Evolutionary conservation across 495 filamentous ascomycete genomes (phyloP).

Genomic region (Talaromyces thailandensis): DNA sequence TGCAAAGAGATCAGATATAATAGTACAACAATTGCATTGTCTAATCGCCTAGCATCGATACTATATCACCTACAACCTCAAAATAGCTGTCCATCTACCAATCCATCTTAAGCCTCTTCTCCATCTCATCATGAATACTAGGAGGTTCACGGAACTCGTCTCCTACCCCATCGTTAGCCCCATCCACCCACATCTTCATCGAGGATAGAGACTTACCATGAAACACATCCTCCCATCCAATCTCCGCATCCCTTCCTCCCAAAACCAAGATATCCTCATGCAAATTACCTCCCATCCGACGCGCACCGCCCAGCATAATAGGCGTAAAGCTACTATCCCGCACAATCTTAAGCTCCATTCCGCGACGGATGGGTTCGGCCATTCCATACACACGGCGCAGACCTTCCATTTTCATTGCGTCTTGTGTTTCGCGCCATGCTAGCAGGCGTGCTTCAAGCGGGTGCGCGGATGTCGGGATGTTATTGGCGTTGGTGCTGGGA

Average conservation of each 20-base stretch:
- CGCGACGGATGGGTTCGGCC: constrained; percentile 85
- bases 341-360: constrained; percentile 88
- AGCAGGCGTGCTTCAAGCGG: constrained; percentile 84
- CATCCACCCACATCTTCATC: not conserved
- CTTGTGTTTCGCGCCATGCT: constrained; percentile 78
- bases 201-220: constrained; percentile 27
- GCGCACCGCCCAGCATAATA: constrained; percentile 29
- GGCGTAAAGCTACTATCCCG: constrained; percentile 49
- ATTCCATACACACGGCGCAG: constrained; percentile 82
- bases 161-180: constrained; percentile 33
- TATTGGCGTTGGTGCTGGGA: constrained; percentile 29
- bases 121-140: constrained; percentile 86
- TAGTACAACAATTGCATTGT: not conserved
- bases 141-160: constrained; percentile 51
- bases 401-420: constrained; percentile 75
- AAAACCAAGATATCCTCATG: constrained; percentile 70
- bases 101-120: constrained; percentile 73
- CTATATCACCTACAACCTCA: not conserved
- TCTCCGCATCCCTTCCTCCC: constrained; percentile 60
- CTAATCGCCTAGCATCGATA: not conserved
- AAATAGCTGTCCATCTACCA: constrained; percentile 28
- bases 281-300: constrained; percentile 29
- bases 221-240: constrained; percentile 91
- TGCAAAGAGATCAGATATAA: not conserved
- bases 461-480: constrained; percentile 54